Conservation (phyloP, 345 rosid species). For the Diplotaxis tenuifolia region DNA sequence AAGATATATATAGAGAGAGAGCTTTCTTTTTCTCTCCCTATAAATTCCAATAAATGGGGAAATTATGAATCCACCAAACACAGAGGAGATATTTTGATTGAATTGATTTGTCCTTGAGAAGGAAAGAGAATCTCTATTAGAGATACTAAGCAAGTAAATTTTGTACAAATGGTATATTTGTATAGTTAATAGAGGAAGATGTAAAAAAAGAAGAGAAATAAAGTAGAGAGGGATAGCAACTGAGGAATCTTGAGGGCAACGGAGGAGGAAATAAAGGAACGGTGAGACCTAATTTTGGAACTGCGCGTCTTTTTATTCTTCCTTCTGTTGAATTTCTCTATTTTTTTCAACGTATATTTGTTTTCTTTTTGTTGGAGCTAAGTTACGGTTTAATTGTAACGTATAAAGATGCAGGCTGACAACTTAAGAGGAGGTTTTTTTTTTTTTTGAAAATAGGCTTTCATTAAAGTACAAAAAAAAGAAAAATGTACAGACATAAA, state of each 20-base stretch:
- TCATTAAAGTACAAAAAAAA: too few species aligned
- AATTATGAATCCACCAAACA: constrained; percentile 6
- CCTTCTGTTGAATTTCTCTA: background rate
- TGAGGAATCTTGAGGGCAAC: background rate
- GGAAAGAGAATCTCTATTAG: background rate
- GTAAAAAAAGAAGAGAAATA: background rate
- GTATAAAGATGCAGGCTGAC: background rate
- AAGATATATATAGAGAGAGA: background rate
- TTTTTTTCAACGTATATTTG: background rate
- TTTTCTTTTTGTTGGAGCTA: constrained; percentile 21
- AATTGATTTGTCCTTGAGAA: background rate
- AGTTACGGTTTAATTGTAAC: constrained; percentile 5
- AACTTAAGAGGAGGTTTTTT: constrained; percentile 5
- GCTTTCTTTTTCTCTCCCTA: background rate
- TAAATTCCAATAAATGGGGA: constrained; percentile 10
- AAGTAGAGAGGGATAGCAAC: background rate
- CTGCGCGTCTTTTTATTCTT: constrained; percentile 12
- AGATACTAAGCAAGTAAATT: background rate
- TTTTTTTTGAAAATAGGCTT: too few species aligned
- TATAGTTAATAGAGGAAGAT: background rate
- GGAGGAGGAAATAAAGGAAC: constrained; percentile 29
- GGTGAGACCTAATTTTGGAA: constrained; percentile 28
- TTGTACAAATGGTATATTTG: constrained; percentile 11
- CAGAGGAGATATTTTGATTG: background rate
- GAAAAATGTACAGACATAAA: too few species aligned